Evolutionary conservation across 768 basidiomycete genomes (phyloP).

Genomic region (Trametes maxima): DNA sequence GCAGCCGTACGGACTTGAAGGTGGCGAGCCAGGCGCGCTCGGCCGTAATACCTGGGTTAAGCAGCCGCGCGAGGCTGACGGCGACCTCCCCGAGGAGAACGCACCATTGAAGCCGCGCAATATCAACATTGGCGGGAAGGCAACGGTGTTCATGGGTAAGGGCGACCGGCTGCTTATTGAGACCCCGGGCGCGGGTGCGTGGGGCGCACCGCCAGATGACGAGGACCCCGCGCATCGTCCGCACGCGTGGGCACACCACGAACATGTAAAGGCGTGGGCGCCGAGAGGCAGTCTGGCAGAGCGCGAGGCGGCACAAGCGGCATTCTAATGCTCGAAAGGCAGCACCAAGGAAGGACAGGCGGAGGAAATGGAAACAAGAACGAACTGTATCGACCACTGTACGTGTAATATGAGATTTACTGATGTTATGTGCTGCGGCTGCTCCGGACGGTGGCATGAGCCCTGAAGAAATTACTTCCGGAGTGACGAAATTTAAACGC

Average conservation of each 20-base stretch:
- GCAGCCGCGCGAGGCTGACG: conserved; percentile 62
- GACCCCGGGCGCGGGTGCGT: conserved; percentile 91
- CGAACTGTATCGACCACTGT: not conserved
- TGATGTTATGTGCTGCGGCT: too few relatives aligned
- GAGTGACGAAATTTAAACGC: too few relatives aligned
- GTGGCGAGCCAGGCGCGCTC: conserved; percentile 68
- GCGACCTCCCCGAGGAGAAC: conserved; percentile 53
- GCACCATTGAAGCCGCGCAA: conserved; percentile 44
- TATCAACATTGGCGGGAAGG: conserved; percentile 91
- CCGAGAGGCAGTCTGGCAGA: conserved; percentile 63
- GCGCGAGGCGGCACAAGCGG: conserved; percentile 55
- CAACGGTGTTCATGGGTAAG: conserved; percentile 85
- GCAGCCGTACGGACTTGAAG: conserved; percentile 85
- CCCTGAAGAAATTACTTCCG: too few relatives aligned
- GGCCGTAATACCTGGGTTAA: conserved; percentile 92
- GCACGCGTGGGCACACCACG: conserved; percentile 7
- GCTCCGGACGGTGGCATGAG: too few relatives aligned
- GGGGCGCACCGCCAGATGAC: conserved; percentile 49
- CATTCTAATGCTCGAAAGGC: conserved; percentile 43
- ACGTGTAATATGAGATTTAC: not conserved
- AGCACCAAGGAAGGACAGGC: not conserved
- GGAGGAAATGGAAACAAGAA: not conserved
- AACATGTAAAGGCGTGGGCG: conserved; percentile 57
- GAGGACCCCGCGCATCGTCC: conserved; percentile 32
- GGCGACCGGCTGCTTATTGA: conserved; percentile 80